phyloP scores from a whole-genome alignment of 257 asterid species.

The Thymus quinquecostatus region DNA sequence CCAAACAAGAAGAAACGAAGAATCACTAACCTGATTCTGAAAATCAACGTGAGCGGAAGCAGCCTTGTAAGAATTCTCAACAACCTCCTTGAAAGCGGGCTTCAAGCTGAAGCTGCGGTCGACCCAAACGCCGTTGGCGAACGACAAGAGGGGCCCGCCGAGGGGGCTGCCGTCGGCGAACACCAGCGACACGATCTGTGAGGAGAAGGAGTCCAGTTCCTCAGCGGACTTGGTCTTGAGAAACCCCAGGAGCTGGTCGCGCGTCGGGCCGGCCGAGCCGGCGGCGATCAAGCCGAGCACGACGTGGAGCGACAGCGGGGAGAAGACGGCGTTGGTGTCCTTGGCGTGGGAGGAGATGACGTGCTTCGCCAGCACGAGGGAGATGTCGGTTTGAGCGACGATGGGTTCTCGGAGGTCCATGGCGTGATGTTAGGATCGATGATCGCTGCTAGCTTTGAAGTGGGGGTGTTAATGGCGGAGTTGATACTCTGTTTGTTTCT shows the following conservation, averaged over 20 bases:
- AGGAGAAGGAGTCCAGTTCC: conserved; percentile 44
- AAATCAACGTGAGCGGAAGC: conserved; percentile 52
- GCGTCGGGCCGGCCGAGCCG: conserved; percentile 56
- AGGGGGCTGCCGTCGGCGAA: conserved; percentile 53
- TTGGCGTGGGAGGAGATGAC: conserved; percentile 44
- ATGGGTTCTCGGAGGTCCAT: conserved; percentile 56
- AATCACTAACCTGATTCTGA: conserved; percentile 44
- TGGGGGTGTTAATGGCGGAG: too few species aligned
- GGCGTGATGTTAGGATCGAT: background rate
- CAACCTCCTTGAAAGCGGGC: conserved; percentile 43
- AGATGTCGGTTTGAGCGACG: conserved; percentile 48
- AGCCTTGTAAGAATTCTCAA: conserved; percentile 51
- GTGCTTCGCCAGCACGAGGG: conserved; percentile 47
- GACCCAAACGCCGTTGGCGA: conserved; percentile 63
- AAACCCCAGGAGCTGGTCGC: conserved; percentile 42
- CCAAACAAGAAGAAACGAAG: background rate
- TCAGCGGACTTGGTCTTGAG: conserved; percentile 38
- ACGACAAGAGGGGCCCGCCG: conserved; percentile 51
- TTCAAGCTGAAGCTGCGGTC: conserved; percentile 51
- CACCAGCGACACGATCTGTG: conserved; percentile 46
- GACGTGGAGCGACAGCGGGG: conserved; percentile 62
- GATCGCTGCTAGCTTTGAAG: background rate
- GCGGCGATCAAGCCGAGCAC: conserved; percentile 47
- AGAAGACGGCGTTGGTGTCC: conserved; percentile 48
- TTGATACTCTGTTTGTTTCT: too few species aligned